Conservation (phyloP, 208 protist genomes). For the Leishmania martiniquensis region DNA sequence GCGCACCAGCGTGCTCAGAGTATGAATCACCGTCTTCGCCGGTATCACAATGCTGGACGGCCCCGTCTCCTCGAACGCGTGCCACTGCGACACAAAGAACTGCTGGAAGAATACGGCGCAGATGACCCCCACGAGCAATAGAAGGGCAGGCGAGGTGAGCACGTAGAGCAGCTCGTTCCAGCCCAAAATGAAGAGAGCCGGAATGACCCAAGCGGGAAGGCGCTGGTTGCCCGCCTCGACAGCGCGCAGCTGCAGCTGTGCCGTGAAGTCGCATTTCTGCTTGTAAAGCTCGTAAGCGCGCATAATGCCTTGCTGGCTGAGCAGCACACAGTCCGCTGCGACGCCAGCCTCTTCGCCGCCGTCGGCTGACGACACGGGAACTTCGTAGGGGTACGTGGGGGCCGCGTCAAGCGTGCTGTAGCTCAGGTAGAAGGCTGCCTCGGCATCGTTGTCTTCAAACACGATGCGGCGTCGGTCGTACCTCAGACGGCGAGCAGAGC, state of each 20-base stretch:
- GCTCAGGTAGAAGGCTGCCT: conserved; percentile 61
- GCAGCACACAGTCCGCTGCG: conserved; percentile 50
- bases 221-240: conserved; percentile 65
- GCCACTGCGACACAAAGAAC: conserved; percentile 72
- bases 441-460: conserved; percentile 49
- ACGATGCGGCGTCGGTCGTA: conserved; percentile 24
- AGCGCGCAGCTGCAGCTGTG: conserved; percentile 73
- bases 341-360: conserved; percentile 25
- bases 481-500: conserved; percentile 38
- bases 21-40: conserved; percentile 26
- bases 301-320: conserved; percentile 57
- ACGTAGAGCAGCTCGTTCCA: conserved; percentile 89
- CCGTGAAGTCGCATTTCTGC: conserved; percentile 86
- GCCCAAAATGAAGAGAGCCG: conserved; percentile 67
- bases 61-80: conserved; percentile 75
- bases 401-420: conserved; percentile 48
- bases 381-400: conserved; percentile 49
- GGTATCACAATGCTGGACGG: conserved; percentile 63
- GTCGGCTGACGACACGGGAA: conserved; percentile 26
- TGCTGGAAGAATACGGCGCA: conserved; percentile 65
- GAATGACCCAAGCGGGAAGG: conserved; percentile 80
- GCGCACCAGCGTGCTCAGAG: conserved; percentile 20
- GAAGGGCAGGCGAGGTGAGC: conserved; percentile 63
- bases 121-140: conserved; percentile 55
- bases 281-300: conserved; percentile 73